Percentiles rank a stretch among this genome's conserved stretches.
These are phyloP conservation scores for Pythium brachiatum DNA, from an alignment of 352 stramenopile genomes.

Conservation along the genomic window DNA sequence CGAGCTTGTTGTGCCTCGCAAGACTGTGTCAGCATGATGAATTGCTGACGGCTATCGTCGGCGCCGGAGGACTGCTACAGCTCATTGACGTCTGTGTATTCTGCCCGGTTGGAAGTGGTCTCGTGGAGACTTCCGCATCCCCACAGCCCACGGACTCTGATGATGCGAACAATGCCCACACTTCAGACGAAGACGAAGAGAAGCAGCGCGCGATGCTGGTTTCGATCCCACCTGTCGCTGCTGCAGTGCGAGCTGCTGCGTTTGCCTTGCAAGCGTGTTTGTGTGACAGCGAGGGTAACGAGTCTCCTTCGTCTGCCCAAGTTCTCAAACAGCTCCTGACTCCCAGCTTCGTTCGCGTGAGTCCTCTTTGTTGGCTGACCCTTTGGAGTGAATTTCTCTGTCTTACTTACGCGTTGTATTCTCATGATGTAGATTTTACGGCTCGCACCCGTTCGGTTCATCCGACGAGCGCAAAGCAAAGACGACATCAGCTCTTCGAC, in stretches of 20 bases:
- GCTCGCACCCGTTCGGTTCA: conserved; percentile 57
- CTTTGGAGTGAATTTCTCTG: neutral
- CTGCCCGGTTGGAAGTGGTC: conserved; percentile 51
- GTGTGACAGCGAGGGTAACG: conserved; percentile 38
- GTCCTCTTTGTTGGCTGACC: conserved; percentile 7
- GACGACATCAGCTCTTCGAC: conserved; percentile 66
- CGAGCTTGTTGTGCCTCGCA: conserved; percentile 57
- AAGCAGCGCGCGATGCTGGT: conserved; percentile 30
- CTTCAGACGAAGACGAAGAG: conserved; percentile 20
- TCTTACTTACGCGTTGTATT: neutral
- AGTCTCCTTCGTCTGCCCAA: conserved; percentile 32
- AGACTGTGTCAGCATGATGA: conserved; percentile 62
- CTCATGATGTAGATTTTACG: conserved; percentile 45
- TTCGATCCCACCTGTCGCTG: conserved; percentile 35
- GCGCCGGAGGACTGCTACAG: conserved; percentile 58
- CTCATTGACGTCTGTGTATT: conserved; percentile 68
- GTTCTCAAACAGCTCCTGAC: conserved; percentile 79
- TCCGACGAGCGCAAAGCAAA: conserved; percentile 51
- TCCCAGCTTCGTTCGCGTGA: conserved; percentile 71
- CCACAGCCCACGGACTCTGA: conserved; percentile 20
- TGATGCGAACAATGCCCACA: conserved; percentile 24
- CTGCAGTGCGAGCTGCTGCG: conserved; percentile 52
- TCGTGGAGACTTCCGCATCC: conserved; percentile 11
- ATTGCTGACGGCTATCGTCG: conserved; percentile 51
- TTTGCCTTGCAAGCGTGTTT: conserved; percentile 59